Conservation (phyloP, 2,329 filamentous ascomycete genomes). For the Apiospora sp. region DNA sequence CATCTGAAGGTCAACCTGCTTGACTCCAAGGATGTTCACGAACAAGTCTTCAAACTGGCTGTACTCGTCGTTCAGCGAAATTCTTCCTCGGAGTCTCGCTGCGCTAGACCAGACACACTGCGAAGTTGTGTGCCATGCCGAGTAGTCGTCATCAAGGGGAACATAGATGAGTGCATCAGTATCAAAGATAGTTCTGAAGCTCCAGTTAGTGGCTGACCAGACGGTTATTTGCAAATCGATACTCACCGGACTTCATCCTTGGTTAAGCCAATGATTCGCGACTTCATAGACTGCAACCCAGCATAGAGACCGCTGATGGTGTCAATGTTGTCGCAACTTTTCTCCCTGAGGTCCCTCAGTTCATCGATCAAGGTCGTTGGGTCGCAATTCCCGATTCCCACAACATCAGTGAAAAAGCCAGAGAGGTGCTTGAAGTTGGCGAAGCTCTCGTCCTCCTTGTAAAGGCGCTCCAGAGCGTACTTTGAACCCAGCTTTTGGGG, state of each 20-base stretch:
- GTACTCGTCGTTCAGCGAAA: conserved; percentile 40
- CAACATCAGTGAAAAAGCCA: not conserved
- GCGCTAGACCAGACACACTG: conserved; percentile 47
- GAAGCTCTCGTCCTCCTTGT: not conserved
- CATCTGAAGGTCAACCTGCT: conserved; percentile 41
- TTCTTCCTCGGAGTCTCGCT: conserved; percentile 38
- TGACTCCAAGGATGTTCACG: conserved; percentile 39
- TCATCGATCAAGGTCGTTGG: not conserved
- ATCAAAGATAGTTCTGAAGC: not conserved
- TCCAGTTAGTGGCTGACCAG: not conserved
- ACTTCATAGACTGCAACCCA: not conserved
- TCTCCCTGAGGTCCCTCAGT: not conserved
- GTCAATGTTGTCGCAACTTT: not conserved
- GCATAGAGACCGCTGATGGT: not conserved
- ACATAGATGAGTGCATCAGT: not conserved
- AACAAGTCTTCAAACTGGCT: conserved; percentile 42
- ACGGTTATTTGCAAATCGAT: not conserved
- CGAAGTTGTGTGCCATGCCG: conserved; percentile 39
- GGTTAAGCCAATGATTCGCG: not conserved
- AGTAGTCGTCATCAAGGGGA: not conserved
- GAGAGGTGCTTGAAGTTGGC: not conserved
- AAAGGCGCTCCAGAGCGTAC: not conserved
- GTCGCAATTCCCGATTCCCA: not conserved
- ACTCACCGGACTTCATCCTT: not conserved
- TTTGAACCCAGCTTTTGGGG: not conserved